Evolutionary conservation across 2,329 filamentous ascomycete species (phyloP), one percentile per base, ranked within the genome.

Genomic region (Xylaria multiplex): DNA sequence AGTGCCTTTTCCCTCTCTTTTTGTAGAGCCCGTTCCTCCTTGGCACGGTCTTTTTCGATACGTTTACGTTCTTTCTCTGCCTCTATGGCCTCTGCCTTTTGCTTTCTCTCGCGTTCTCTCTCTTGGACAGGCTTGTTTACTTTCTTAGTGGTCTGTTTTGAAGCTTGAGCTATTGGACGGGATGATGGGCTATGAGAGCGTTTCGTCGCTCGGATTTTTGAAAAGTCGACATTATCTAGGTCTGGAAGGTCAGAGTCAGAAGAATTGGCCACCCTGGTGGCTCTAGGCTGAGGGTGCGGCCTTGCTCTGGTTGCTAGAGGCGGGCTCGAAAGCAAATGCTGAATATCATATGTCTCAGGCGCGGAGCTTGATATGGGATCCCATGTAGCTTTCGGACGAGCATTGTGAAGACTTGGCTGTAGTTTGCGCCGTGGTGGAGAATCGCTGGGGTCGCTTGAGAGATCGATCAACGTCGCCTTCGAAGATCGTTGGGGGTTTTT

Each of bases 1-100:
- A 94, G 79, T 7, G 92, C 90, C 6, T 87, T 86, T 11, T 86
- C 87, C 2, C 82, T 81, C 69, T 89, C 85, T 72, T 90, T 92
- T 69, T 93, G 88, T 6, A 80, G 79, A 0, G 83, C 84, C 69
- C 87, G 91, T 57, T 87, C 83, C 62, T 89, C 87, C 72, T 87
- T 91, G 55, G 85, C 84, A 0, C 82, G 78, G 61, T 89, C 84
- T 55, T 84, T 88, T 64, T 90, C 86, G 2, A 80, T 77, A 43
- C 85, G 84, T 69, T 87, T 86, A 24, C 79, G 80, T 66, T 86
- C 85, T 65, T 84, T 87, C 53, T 88, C 87, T 0, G 79, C 80
- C 24, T 86, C 85, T 66, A 81, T 84, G 2, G 82, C 82, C 1
- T 81, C 78, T 1, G 80, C 79, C 71, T 83, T 89, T 13, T 79